Evolutionary conservation across 148 eudicot species (phyloP).

Genomic region (Arctostaphylos glauca): DNA sequence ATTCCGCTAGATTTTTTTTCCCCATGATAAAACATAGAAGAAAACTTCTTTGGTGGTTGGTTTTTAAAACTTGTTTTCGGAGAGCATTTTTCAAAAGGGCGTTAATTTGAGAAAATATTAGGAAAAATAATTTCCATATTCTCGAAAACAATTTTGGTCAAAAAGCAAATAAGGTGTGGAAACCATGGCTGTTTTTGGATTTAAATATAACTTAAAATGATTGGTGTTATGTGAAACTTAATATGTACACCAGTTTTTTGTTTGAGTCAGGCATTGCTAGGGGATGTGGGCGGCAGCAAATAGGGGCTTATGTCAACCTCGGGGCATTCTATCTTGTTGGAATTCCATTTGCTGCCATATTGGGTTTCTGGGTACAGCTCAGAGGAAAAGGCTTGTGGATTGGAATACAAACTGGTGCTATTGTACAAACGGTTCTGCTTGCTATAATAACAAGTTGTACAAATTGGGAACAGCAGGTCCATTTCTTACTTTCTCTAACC

Average conservation of each 20-base stretch:
- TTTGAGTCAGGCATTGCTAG: slow-evolving; percentile 64
- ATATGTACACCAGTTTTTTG: neutral
- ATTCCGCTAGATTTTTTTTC: too few relatives aligned
- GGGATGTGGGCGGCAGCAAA: slow-evolving; percentile 93
- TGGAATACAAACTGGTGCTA: slow-evolving; percentile 58
- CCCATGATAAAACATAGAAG: neutral
- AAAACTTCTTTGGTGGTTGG: too few relatives aligned
- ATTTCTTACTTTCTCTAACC: neutral
- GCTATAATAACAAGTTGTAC: slow-evolving; percentile 44
- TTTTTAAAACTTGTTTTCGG: too few relatives aligned
- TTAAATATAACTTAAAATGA: neutral
- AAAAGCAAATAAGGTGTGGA: neutral
- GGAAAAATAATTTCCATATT: too few relatives aligned
- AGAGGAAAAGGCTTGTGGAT: slow-evolving; percentile 83
- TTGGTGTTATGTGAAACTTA: neutral
- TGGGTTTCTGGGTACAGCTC: slow-evolving; percentile 62
- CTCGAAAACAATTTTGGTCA: too few relatives aligned
- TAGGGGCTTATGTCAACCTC: slow-evolving; percentile 75
- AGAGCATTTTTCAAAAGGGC: too few relatives aligned
- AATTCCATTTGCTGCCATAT: slow-evolving; percentile 55
- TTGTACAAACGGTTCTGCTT: slow-evolving; percentile 42
- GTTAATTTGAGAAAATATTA: too few relatives aligned
- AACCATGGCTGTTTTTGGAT: neutral
- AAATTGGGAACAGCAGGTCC: slow-evolving; percentile 68
- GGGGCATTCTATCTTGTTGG: slow-evolving; percentile 73